Percentiles rank a stretch among this genome's conserved stretches.
These are phyloP conservation scores for Mucor mucedo DNA, from an alignment of 371 early-diverging fungal genomes.

Conservation along the genomic window DNA sequence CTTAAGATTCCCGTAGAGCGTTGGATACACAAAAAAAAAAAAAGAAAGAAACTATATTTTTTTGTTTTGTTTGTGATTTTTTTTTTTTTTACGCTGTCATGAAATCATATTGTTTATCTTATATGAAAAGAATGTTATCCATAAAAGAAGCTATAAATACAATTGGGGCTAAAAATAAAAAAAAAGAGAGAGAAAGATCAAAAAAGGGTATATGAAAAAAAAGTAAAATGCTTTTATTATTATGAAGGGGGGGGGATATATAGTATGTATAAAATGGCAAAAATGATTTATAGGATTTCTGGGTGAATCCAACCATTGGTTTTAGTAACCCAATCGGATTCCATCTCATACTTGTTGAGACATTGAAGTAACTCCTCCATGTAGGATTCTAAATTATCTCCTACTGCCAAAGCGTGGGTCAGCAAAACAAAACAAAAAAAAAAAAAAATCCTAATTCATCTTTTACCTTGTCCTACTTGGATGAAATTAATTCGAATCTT, in stretches of 20 bases:
- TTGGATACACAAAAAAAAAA: too few relatives aligned
- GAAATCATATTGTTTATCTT: too few relatives aligned
- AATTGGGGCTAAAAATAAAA: too few relatives aligned
- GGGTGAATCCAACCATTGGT: constrained; percentile 29
- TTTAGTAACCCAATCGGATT: constrained; percentile 30
- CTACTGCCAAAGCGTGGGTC: background rate
- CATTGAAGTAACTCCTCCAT: constrained; percentile 21
- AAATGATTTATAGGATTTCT: constrained; percentile 4
- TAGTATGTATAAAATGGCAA: background rate
- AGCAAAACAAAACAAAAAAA: too few relatives aligned
- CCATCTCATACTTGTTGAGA: constrained; percentile 28
- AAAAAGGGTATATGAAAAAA: background rate
- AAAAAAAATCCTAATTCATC: background rate
- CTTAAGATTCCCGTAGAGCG: too few relatives aligned
- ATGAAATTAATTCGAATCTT: constrained; percentile 25
- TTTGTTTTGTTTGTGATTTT: too few relatives aligned
- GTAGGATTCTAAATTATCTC: constrained; percentile 13
- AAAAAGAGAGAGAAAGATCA: too few relatives aligned
- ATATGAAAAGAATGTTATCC: too few relatives aligned
- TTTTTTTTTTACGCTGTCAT: too few relatives aligned
- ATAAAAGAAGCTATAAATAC: too few relatives aligned
- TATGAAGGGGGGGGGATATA: background rate
- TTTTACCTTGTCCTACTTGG: constrained; percentile 11
- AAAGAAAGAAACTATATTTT: too few relatives aligned
- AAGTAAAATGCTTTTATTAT: constrained; percentile 2